These are phyloP conservation scores for Xylariaceae sp. DNA, from an alignment of 2,329 filamentous ascomycete species.

Conservation along the genomic window DNA sequence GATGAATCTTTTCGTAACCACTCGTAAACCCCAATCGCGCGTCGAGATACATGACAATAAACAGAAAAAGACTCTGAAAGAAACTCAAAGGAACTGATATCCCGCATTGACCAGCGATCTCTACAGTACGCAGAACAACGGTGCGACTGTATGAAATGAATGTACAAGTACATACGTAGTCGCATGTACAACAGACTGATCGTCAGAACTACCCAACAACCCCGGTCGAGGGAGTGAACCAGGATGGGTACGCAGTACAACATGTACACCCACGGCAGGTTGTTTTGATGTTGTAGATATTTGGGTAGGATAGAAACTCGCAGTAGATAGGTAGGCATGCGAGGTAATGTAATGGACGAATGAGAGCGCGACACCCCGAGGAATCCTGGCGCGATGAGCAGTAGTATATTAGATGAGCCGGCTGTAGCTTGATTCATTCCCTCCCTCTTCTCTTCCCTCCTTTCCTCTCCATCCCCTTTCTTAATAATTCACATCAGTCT, in stretches of 20 bases:
- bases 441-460: slow-evolving; percentile 7
- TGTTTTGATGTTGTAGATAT: slow-evolving; percentile 21
- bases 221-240: slow-evolving; percentile 17
- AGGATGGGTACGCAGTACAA: slow-evolving; percentile 24
- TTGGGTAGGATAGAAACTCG: background rate
- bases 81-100: background rate
- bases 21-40: too few relatives aligned
- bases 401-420: slow-evolving; percentile 12
- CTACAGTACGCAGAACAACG: background rate
- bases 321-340: slow-evolving; percentile 12
- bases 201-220: slow-evolving; percentile 6
- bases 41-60: too few relatives aligned
- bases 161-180: slow-evolving; percentile 2
- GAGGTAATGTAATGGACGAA: slow-evolving; percentile 13
- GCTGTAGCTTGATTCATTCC: background rate
- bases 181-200: slow-evolving; percentile 12
- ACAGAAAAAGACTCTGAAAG: background rate
- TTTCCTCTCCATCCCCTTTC: slow-evolving; percentile 3
- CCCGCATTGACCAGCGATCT: background rate
- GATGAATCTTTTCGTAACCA: background rate
- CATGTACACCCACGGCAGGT: slow-evolving; percentile 19
- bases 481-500: slow-evolving; percentile 16
- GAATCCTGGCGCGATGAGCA: slow-evolving; percentile 17
- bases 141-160: background rate
- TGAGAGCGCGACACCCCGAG: slow-evolving; percentile 10